Evolutionary conservation across 345 rosid species (phyloP).

Genomic region (Toxicodendron radicans): DNA sequence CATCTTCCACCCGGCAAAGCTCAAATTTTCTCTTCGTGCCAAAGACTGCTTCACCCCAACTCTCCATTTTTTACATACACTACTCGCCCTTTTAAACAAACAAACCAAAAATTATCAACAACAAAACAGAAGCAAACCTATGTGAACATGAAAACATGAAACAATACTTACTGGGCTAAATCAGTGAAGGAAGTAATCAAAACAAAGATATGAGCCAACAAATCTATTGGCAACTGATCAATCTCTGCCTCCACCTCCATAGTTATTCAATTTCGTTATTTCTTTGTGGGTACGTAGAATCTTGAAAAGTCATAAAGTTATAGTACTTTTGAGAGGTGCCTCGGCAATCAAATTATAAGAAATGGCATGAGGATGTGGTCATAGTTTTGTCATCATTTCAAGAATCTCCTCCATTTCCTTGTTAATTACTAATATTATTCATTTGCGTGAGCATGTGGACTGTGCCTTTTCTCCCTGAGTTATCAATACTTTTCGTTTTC

Average conservation of each 20-base stretch:
- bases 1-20: conserved; percentile 86
- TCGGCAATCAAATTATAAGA: neutral
- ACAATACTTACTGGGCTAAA: conserved; percentile 67
- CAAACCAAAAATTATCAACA: neutral
- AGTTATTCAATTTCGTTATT: neutral
- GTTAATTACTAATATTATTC: neutral
- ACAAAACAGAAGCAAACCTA: conserved; percentile 7
- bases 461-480: neutral
- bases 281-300: conserved; percentile 12
- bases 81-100: conserved; percentile 54
- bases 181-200: conserved; percentile 72
- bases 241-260: conserved; percentile 63
- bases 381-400: conserved; percentile 30
- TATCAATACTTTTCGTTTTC: neutral
- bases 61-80: conserved; percentile 87
- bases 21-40: conserved; percentile 60
- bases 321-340: neutral
- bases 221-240: conserved; percentile 73
- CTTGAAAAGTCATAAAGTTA: neutral
- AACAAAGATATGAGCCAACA: conserved; percentile 67
- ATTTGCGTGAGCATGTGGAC: conserved; percentile 15
- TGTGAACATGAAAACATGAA: neutral
- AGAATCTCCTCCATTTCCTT: neutral
- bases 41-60: conserved; percentile 78
- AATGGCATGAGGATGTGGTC: conserved; percentile 25